Base-by-base conservation (phyloP, 441 rosid species). In the Daphne laureola region DNA sequence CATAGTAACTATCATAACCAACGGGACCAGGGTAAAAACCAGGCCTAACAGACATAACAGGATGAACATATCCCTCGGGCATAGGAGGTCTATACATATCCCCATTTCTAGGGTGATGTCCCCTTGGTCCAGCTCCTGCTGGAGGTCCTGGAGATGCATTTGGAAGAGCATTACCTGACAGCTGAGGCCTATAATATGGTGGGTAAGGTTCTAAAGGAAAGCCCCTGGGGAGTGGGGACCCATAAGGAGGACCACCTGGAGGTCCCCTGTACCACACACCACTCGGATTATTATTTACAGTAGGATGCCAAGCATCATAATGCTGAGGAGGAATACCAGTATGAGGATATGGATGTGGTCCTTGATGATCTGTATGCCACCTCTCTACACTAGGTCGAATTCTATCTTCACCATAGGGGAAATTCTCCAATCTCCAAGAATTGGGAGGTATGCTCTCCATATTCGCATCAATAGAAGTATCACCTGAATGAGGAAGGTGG, bases 251-350 rank as follows among this genome's bases (percentile, higher is more conserved):
- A 43, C 77, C 85, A 23, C 75, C 74, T n/a, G 81, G 85, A 71
- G 87, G 95, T 45, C 85, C 95, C 74, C 88, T 72, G 68, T 80
- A 87, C 99, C 99, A 90, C 65, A 73, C 84, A 69, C 87, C 91
- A 65, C 85, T 85, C 31, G 85, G 87, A 73, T 80, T 90, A 76
- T 78, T 84, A 78, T 78, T 94, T 46, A 85, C 75, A 55, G 87
- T 88, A 27, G 87, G 89, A 71, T 58, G 92, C 96, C 92, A 94
- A 55, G 78, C 67, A 67, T 78, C 90, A 69, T 62, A 79, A 54
- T 84, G 91, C 62, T 80, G 94, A 35, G 87, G 85, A 14, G 68
- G 81, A 26, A 79, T 66, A 58, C 62, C 77, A 23, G 86, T 59
- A 76, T 78, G 84, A 54, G 75, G 84, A 63, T 75, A 81, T 23